These are phyloP conservation scores for Silene vulgaris DNA, from an alignment of 179 eudicot species.

Conservation along the genomic window DNA sequence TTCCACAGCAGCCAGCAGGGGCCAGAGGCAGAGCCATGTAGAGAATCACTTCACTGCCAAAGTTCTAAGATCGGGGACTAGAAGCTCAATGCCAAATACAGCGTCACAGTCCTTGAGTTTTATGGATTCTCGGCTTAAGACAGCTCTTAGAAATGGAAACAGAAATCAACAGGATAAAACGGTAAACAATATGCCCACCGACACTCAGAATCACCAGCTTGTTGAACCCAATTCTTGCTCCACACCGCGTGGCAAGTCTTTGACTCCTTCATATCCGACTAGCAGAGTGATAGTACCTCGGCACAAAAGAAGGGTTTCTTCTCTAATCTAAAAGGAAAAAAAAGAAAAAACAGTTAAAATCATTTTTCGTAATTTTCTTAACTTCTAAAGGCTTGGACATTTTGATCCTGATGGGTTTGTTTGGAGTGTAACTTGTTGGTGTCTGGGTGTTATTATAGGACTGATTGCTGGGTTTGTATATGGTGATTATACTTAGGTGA, in stretches of 20 bases:
- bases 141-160: conserved; percentile 31
- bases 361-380: neutral
- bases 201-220: conserved; percentile 32
- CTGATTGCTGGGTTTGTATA: conserved; percentile 16
- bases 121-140: conserved; percentile 51
- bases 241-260: conserved; percentile 26
- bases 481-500: conserved; percentile 14
- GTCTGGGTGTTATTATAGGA: conserved; percentile 17
- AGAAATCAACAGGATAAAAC: conserved; percentile 28
- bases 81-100: conserved; percentile 47
- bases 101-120: conserved; percentile 55
- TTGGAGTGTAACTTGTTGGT: conserved; percentile 9
- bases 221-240: conserved; percentile 29
- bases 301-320: conserved; percentile 60
- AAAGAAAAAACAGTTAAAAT: neutral
- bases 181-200: conserved; percentile 25
- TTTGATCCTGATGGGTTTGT: conserved; percentile 13
- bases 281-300: conserved; percentile 31
- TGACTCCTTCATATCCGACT: conserved; percentile 42
- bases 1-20: conserved; percentile 55
- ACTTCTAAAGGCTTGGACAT: neutral
- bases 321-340: conserved; percentile 13
- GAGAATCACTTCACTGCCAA: conserved; percentile 34
- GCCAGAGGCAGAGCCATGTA: conserved; percentile 41
- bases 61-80: conserved; percentile 49